A percentile compares a stretch with the other conserved stretches of the same genome.
phyloP scores from a whole-genome alignment of 805 yeast genomes.

The Starmera quercuum region DNA sequence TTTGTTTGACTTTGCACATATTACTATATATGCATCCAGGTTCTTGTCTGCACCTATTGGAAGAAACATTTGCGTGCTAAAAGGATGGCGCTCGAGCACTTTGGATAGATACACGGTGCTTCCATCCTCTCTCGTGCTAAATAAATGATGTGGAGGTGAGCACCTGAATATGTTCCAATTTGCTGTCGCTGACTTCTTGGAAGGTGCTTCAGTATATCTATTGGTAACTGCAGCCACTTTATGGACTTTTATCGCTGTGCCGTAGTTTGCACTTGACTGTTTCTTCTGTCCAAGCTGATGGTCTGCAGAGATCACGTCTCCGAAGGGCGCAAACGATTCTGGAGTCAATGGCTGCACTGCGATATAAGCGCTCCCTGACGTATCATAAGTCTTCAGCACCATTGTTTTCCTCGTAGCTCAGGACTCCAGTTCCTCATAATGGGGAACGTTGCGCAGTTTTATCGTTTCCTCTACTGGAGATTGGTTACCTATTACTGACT shows the following conservation, averaged over 20 bases:
- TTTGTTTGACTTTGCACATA: slow-evolving; percentile 56
- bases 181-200: slow-evolving; percentile 43
- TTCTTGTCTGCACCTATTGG: slow-evolving; percentile 72
- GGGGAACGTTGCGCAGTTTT: too few relatives aligned
- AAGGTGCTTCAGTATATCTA: slow-evolving; percentile 38
- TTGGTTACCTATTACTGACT: too few relatives aligned
- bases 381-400: slow-evolving; percentile 29
- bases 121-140: slow-evolving; percentile 4
- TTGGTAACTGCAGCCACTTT: slow-evolving; percentile 65
- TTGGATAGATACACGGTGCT: slow-evolving; percentile 23
- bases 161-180: slow-evolving; percentile 83
- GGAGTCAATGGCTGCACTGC: slow-evolving; percentile 61
- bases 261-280: slow-evolving; percentile 69
- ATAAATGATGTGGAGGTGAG: slow-evolving; percentile 62
- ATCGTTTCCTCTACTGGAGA: too few relatives aligned
- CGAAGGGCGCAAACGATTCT: slow-evolving; percentile 56
- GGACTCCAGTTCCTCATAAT: too few relatives aligned
- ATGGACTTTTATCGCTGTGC: slow-evolving; percentile 80
- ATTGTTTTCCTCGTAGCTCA: slow-evolving; percentile 7
- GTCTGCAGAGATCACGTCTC: slow-evolving; percentile 71
- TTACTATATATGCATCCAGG: slow-evolving; percentile 61
- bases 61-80: slow-evolving; percentile 79
- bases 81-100: slow-evolving; percentile 88
- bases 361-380: slow-evolving; percentile 18
- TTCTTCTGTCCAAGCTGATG: slow-evolving; percentile 50